A percentile compares a stretch with the other conserved stretches of the same genome.
Conservation (phyloP, 208 protist species). For the Acanthamoeba rhysodes region DNA sequence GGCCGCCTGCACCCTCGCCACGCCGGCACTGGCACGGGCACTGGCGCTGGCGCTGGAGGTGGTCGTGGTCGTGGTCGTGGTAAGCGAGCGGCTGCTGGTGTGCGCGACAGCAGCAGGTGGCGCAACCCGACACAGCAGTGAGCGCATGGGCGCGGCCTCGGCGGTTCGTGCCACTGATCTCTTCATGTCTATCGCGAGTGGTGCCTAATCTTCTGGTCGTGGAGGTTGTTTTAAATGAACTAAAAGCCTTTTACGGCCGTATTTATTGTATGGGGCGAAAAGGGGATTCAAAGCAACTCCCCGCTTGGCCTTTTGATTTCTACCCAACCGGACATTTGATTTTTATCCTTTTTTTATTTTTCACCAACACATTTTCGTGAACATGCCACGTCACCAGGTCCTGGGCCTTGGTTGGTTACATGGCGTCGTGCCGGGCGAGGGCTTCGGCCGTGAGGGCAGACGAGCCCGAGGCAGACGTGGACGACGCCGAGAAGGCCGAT, state of each 20-base stretch:
- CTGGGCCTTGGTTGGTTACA: no score
- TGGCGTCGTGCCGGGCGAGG: constrained; percentile 11
- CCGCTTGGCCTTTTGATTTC: neutral
- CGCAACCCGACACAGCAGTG: no score
- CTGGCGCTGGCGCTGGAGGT: neutral
- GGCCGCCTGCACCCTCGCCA: neutral
- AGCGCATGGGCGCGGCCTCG: no score
- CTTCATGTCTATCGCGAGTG: no score
- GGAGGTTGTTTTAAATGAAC: no score
- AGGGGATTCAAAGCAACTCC: neutral
- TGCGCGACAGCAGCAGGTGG: no score
- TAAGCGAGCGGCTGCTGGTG: no score
- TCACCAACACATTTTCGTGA: neutral
- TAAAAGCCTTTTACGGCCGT: no score
- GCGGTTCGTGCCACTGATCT: no score
- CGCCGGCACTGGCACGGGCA: neutral
- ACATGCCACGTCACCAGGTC: neutral
- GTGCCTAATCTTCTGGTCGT: no score
- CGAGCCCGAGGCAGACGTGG: neutral
- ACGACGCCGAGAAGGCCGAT: neutral
- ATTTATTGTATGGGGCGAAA: no score
- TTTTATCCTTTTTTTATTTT: neutral
- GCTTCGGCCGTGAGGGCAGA: constrained; percentile 57
- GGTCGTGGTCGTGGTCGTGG: neutral
- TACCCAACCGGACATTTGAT: neutral